Conservation (phyloP, 1,284 basidiomycete genomes). For the Melampsora allii-populina region DNA sequence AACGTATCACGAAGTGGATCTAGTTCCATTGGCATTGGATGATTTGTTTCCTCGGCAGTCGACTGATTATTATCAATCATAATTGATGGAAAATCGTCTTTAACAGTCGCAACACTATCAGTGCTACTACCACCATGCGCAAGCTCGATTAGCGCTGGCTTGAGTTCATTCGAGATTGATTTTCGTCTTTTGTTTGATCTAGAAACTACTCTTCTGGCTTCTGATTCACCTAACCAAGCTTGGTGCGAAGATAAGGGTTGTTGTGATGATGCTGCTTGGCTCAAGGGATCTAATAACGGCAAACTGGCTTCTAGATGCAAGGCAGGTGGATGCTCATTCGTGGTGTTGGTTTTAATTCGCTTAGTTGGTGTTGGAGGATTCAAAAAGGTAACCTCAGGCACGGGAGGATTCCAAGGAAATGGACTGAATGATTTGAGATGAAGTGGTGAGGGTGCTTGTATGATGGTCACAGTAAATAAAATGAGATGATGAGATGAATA, state of each 20-base stretch:
- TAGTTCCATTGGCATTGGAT: not conserved
- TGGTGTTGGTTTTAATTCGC: not conserved
- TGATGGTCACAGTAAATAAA: slow-evolving; percentile 23
- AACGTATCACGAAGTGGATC: slow-evolving; percentile 7
- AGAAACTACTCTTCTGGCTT: not conserved
- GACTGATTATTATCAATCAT: not conserved
- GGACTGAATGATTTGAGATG: not conserved
- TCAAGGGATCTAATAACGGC: not conserved
- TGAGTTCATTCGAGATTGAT: not conserved
- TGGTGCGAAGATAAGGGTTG: not conserved
- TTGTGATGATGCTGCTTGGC: not conserved
- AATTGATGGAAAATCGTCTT: slow-evolving; percentile 7
- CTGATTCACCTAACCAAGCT: not conserved
- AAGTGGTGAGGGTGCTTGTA: slow-evolving; percentile 8
- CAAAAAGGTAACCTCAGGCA: not conserved
- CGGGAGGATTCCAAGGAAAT: not conserved
- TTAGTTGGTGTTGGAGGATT: not conserved
- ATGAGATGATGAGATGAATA: slow-evolving; percentile 1
- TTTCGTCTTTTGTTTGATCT: not conserved
- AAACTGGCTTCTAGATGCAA: not conserved
- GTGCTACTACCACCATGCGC: not conserved
- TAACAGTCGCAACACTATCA: not conserved
- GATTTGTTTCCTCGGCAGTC: not conserved
- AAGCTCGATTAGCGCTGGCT: not conserved
- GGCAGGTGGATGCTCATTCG: not conserved